Base-by-base conservation (phyloP, 495 filamentous ascomycete genomes). In the Chaetomidium leptoderma region DNA sequence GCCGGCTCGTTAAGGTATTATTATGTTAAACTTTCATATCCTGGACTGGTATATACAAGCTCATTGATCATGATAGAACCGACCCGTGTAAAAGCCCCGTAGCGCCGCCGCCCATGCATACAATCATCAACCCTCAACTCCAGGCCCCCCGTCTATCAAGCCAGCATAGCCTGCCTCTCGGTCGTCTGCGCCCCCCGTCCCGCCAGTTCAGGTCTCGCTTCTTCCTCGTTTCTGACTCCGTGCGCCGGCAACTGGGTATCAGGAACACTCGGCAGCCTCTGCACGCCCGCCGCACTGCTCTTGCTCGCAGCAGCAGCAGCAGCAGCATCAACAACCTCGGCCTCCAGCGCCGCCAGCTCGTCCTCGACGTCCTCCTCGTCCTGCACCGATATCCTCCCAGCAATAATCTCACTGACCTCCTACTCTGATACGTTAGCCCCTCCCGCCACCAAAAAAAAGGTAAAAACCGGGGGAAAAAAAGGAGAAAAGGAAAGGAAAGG, bases 331-430 rank as follows among this genome's bases (percentile, higher is more conserved):
- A 4, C 27, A 13, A 89, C 72, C 70, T 96, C 86, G 17, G 75
- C 80, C 68, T 90, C 85, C 55, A 97, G 74, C 19, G 81, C 85
- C 46, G 87, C 90, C 61, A 98, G 72, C 75, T 97, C 93, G 64
- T 97, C 91, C 66, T 97, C 95, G 24, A 97, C 95, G 66, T 97
- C 93, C 59, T 97, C 95, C 70, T 97, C 93, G 72, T 97, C 95
- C 66, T 92, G 87, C 65, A 89, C 91, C 36, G 88, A 89, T 74
- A 97, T 86, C 59, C 82, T 78, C 2, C 89, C 90, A 10, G 82
- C 88, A 11, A 98, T 81, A 86, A 96, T 90, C 42, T 93, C 90
- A 70, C 84, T 92, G 59, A 98, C 80, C 71, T 93, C 92, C 88
- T 93, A 63, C 68, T 44, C 39, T 45, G 10, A 0, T 1, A 3